Evolutionary conservation across 1,284 basidiomycete species (phyloP).

Genomic region (Erythrobasidium hasegawianum): DNA sequence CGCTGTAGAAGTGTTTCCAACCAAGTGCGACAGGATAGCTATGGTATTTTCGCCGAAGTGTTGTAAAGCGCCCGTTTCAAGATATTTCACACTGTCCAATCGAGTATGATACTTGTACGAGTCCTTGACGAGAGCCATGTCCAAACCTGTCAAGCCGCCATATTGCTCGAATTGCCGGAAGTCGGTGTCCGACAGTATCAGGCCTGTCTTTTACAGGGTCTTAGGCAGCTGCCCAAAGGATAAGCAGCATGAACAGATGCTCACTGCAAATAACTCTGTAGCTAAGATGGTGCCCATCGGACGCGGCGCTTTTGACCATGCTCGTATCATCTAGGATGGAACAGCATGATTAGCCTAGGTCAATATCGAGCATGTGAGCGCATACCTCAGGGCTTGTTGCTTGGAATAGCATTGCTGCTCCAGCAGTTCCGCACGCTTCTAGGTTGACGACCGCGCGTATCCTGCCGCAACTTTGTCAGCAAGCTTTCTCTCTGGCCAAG

Average conservation of each 20-base stretch:
- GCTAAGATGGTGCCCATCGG: conserved; percentile 89
- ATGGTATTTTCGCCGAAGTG: conserved; percentile 91
- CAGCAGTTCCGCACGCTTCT: conserved; percentile 85
- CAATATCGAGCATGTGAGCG: not conserved
- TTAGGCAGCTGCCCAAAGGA: too few species aligned
- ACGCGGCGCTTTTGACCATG: conserved; percentile 79
- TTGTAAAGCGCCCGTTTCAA: conserved; percentile 69
- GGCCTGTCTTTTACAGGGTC: conserved; percentile 58
- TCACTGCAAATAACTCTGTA: conserved; percentile 77
- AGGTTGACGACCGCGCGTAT: conserved; percentile 87
- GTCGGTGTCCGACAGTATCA: conserved; percentile 90
- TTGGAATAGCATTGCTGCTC: conserved; percentile 89
- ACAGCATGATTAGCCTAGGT: not conserved
- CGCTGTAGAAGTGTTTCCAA: conserved; percentile 59
- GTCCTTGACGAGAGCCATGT: conserved; percentile 93
- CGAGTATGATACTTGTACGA: conserved; percentile 62
- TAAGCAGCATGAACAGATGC: not conserved
- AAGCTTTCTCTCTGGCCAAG: too few species aligned
- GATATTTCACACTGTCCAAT: conserved; percentile 69
- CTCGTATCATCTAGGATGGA: conserved; percentile 68
- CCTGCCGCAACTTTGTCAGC: conserved; percentile 50
- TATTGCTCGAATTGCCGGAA: conserved; percentile 93
- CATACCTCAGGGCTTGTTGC: conserved; percentile 73
- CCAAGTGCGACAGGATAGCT: conserved; percentile 75
- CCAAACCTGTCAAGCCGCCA: conserved; percentile 55